Conservation (phyloP, 495 filamentous ascomycete genomes). For the Tuber melanosporum region DNA sequence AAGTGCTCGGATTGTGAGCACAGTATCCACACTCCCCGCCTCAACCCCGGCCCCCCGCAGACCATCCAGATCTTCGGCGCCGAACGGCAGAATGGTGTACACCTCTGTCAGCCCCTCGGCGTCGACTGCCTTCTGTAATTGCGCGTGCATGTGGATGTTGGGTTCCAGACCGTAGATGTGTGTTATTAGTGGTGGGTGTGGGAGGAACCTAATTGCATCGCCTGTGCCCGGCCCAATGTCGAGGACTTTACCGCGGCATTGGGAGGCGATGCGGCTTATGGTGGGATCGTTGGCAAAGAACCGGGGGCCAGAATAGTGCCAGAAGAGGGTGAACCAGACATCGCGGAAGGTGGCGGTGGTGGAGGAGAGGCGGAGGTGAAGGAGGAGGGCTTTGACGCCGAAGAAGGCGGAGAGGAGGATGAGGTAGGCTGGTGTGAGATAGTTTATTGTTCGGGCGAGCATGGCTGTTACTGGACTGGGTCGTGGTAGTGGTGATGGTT, state of each 20-base stretch:
- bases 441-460: not conserved
- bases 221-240: slow-evolving; percentile 46
- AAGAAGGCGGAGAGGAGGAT: slow-evolving; percentile 1
- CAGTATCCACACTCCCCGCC: slow-evolving; percentile 42
- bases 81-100: slow-evolving; percentile 42
- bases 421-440: not conserved
- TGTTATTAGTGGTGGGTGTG: slow-evolving; percentile 17
- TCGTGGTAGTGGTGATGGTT: not conserved
- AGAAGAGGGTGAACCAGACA: slow-evolving; percentile 55
- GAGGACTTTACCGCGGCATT: slow-evolving; percentile 37
- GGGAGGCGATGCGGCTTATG: not conserved
- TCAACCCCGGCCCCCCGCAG: slow-evolving; percentile 41
- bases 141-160: slow-evolving; percentile 39
- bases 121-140: slow-evolving; percentile 32
- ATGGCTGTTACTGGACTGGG: not conserved
- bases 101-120: slow-evolving; percentile 40
- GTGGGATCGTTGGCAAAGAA: slow-evolving; percentile 49
- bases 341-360: slow-evolving; percentile 23
- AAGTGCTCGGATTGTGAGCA: slow-evolving; percentile 44
- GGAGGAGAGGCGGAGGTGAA: not conserved
- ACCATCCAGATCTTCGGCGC: slow-evolving; percentile 40
- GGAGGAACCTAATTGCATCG: slow-evolving; percentile 33
- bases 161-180: slow-evolving; percentile 46
- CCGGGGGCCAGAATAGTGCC: slow-evolving; percentile 63
- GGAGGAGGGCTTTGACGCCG: not conserved